phyloP scores from a whole-genome alignment of 805 yeast genomes.

The Candida pini region DNA sequence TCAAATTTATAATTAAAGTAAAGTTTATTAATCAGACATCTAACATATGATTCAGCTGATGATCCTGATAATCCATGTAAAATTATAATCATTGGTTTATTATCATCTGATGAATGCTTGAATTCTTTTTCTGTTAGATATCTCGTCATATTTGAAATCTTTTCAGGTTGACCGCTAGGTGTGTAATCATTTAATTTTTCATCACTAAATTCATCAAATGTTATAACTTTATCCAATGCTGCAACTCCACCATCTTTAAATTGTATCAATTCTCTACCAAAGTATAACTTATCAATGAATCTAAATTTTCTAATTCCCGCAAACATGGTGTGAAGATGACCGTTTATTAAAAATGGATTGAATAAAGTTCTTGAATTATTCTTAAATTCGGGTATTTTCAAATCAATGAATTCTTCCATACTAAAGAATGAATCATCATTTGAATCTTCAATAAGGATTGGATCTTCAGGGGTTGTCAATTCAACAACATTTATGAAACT shows the following conservation, averaged over 20 bases:
- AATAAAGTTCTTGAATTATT: conserved; percentile 47
- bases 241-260: conserved; percentile 66
- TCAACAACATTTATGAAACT: conserved; percentile 10
- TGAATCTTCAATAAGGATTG: conserved; percentile 4
- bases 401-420: conserved; percentile 18
- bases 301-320: conserved; percentile 52
- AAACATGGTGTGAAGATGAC: conserved; percentile 72
- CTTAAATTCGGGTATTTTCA: conserved; percentile 36
- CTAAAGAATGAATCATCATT: conserved; percentile 3
- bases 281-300: conserved; percentile 51
- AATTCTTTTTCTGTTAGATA: conserved; percentile 45
- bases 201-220: conserved; percentile 23
- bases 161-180: conserved; percentile 30
- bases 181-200: conserved; percentile 22
- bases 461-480: conserved; percentile 6
- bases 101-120: conserved; percentile 21
- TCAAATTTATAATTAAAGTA: conserved; percentile 42
- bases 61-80: conserved; percentile 84
- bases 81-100: conserved; percentile 55
- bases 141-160: conserved; percentile 48
- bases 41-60: conserved; percentile 71
- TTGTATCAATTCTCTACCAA: conserved; percentile 62
- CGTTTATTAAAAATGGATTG: conserved; percentile 62
- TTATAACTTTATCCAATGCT: conserved; percentile 68
- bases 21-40: conserved; percentile 46